A percentile compares a stretch with the other conserved stretches of the same genome.
These are phyloP conservation scores for Fusarium goolgardi DNA, from an alignment of 2,329 filamentous ascomycete genomes.

Conservation along the genomic window DNA sequence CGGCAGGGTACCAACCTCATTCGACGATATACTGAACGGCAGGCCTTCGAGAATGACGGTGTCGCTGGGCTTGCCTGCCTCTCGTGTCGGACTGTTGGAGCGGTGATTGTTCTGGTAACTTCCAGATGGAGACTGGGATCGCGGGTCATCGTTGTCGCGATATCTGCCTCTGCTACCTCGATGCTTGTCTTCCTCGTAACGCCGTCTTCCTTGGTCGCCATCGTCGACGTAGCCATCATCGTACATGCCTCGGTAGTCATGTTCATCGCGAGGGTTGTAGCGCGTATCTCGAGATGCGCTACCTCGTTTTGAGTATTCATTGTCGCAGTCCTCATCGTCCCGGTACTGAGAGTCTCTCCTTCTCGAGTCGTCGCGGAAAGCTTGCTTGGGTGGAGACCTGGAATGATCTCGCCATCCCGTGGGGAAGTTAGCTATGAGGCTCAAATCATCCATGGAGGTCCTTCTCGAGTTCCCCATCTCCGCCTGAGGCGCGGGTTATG, in stretches of 20 bases:
- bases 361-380: conserved; percentile 52
- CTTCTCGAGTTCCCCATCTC: conserved; percentile 43
- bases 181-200: conserved; percentile 38
- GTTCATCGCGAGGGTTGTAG: conserved; percentile 46
- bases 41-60: conserved; percentile 68
- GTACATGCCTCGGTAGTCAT: conserved; percentile 55
- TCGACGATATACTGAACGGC: conserved; percentile 60
- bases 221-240: conserved; percentile 53
- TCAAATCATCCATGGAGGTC: conserved; percentile 49
- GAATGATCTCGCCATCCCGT: conserved; percentile 58
- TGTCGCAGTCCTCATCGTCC: conserved; percentile 45
- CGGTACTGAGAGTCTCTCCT: conserved; percentile 45
- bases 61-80: conserved; percentile 59
- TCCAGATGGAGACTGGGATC: conserved; percentile 46
- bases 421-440: conserved; percentile 59
- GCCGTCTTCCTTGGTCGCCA: conserved; percentile 37
- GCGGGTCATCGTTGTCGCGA: conserved; percentile 36
- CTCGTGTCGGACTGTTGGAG: conserved; percentile 52
- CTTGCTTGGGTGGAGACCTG: conserved; percentile 58
- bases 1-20: conserved; percentile 60
- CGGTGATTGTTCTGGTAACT: conserved; percentile 48
- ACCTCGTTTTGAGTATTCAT: conserved; percentile 43
- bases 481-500: conserved; percentile 51
- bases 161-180: conserved; percentile 35
- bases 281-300: conserved; percentile 44